Evolutionary conservation across 345 rosid species (phyloP).

Genomic region (Geranium brycei): DNA sequence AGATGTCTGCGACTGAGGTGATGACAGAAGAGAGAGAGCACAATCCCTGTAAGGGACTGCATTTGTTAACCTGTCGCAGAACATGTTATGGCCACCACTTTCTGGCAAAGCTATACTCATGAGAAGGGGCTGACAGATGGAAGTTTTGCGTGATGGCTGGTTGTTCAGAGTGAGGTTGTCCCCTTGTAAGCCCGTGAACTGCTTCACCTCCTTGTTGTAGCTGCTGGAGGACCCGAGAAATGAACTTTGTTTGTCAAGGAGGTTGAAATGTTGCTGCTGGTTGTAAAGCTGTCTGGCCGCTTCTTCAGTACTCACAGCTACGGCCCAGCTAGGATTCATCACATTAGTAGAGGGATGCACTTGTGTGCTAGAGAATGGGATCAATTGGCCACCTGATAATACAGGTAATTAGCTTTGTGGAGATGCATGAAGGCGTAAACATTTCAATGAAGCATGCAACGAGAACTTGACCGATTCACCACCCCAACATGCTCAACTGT

Average conservation of each 20-base stretch:
- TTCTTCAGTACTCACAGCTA: slow-evolving; percentile 21
- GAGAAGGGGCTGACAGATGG: slow-evolving; percentile 26
- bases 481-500: neutral
- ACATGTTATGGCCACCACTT: slow-evolving; percentile 18
- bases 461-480: neutral
- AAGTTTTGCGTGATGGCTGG: slow-evolving; percentile 19
- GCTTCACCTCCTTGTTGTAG: slow-evolving; percentile 27
- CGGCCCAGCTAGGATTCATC: slow-evolving; percentile 29
- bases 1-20: slow-evolving; percentile 28
- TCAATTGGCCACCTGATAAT: slow-evolving; percentile 33
- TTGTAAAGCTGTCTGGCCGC: slow-evolving; percentile 12
- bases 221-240: slow-evolving; percentile 29
- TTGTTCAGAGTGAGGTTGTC: slow-evolving; percentile 11
- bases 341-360: slow-evolving; percentile 34
- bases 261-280: slow-evolving; percentile 15
- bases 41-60: slow-evolving; percentile 43
- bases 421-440: too few species aligned
- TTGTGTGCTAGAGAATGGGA: slow-evolving; percentile 36
- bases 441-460: too few species aligned
- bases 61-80: slow-evolving; percentile 37
- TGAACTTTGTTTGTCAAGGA: slow-evolving; percentile 19
- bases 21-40: slow-evolving; percentile 94
- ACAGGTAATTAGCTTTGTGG: too few species aligned
- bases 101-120: slow-evolving; percentile 14
- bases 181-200: slow-evolving; percentile 35